Evolutionary conservation across 257 asterid genomes (phyloP), one percentile per base, ranked within the genome.

Genomic region (Ligustrum vulgare): DNA sequence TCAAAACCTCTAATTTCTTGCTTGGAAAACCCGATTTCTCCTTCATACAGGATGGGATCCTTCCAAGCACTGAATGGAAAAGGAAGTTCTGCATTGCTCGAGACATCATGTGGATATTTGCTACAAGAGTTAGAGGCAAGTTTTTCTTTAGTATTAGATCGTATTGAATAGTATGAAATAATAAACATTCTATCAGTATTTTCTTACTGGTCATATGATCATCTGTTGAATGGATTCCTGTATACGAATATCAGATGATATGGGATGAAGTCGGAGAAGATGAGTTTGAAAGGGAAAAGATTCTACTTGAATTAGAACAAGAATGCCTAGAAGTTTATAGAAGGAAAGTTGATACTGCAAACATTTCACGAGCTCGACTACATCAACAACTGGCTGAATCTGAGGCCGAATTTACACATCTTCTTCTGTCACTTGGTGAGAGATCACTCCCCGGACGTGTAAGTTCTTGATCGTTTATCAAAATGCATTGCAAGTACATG

Each of bases 181-280:
- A 76, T 41, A 9, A 54, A 54, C 63, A 54, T 18, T 25, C 63
- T 5, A n/a, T 54, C 28, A 8, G 63, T 54, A n/a, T n/a, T 54
- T 54, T 54, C 9, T 54, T 54, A 16, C 10, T n/a, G n/a, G n/a
- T 54, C 28, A 54, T 6, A 18, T n/a, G 63, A 54, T n/a, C 20
- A 45, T 15, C 56, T 15, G 20, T 45, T 45, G 56, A 13, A 45
- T 45, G 56, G 62, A 22, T 23, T 71, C 28, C n/a, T 62, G 10
- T 37, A 9, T 34, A 36, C 28, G 54, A 56, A 66, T 68, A 41
- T 82, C 96, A 94, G 98, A 94, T 94, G 80, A 94, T 94, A 86
- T 94, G 98, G 98, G 96, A 92, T 82, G 98, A 94, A 84, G 97
- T 94, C 4, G 98, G 98, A 65, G 96, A 88, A 77, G 97, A 92